These are phyloP conservation scores for Lenwebbia sp. DNA, from an alignment of 345 rosid genomes.

Conservation along the genomic window DNA sequence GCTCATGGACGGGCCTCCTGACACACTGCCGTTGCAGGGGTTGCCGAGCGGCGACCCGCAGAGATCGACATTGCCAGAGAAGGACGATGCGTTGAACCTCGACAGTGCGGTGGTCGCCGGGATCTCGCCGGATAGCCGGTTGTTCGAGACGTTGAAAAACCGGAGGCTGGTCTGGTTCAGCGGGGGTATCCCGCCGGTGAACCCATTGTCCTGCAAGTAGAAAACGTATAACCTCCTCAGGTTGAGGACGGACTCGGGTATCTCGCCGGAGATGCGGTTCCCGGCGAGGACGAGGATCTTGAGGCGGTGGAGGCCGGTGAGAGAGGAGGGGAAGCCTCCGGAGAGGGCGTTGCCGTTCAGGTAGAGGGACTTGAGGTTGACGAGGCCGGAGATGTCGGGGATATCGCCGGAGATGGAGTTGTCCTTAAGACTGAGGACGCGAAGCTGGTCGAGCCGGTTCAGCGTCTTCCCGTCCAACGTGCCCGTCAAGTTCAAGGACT, in stretches of 20 bases:
- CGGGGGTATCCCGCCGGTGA: slow-evolving; percentile 58
- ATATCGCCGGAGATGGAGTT: slow-evolving; percentile 72
- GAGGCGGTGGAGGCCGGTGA: slow-evolving; percentile 61
- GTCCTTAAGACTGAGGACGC: slow-evolving; percentile 82
- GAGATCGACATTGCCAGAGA: slow-evolving; percentile 40
- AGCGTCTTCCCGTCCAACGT: slow-evolving; percentile 32
- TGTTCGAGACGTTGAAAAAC: slow-evolving; percentile 75
- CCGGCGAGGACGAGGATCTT: slow-evolving; percentile 48
- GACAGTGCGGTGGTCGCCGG: slow-evolving; percentile 57
- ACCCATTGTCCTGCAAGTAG: slow-evolving; percentile 45
- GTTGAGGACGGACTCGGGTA: slow-evolving; percentile 49
- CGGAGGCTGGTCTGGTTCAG: slow-evolving; percentile 72
- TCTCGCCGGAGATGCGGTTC: slow-evolving; percentile 51
- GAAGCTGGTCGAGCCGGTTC: slow-evolving; percentile 67
- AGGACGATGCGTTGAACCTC: slow-evolving; percentile 63
- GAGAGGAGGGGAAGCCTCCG: slow-evolving; percentile 59
- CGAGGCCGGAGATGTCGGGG: slow-evolving; percentile 53
- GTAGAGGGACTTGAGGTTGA: slow-evolving; percentile 72
- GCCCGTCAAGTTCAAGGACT: slow-evolving; percentile 59
- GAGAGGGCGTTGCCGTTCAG: slow-evolving; percentile 65
- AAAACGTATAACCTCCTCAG: slow-evolving; percentile 57
- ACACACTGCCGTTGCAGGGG: slow-evolving; percentile 20
- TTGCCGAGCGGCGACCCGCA: slow-evolving; percentile 67
- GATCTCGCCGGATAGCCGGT: slow-evolving; percentile 60
- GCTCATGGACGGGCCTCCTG: slow-evolving; percentile 13